Conservation (phyloP, 2,329 filamentous ascomycete species). For the Epichloe brachyelytri region DNA sequence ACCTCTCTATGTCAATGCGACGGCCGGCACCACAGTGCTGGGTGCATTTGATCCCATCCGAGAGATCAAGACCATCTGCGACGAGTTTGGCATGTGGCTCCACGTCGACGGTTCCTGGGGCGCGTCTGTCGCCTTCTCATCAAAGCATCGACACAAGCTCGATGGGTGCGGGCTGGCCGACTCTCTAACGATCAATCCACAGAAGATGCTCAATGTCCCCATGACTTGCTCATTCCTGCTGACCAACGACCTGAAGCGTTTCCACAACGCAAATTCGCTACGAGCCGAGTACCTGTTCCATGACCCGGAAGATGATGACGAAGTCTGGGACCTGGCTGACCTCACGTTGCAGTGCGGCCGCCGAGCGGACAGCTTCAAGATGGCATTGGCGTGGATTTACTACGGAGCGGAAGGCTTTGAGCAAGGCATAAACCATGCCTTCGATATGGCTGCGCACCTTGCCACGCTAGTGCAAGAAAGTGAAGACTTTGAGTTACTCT, state of each 20-base stretch:
- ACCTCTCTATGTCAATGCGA: conserved; percentile 89
- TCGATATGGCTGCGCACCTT: conserved; percentile 55
- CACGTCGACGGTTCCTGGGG: conserved; percentile 91
- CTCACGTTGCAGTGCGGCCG: conserved; percentile 86
- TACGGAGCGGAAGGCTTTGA: conserved; percentile 66
- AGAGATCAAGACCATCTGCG: conserved; percentile 56
- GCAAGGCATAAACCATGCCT: conserved; percentile 56
- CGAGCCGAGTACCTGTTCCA: conserved; percentile 80
- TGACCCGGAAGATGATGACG: conserved; percentile 31
- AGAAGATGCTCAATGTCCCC: conserved; percentile 92
- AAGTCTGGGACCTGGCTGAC: conserved; percentile 82
- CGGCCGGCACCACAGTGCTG: conserved; percentile 83
- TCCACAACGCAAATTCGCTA: conserved; percentile 73
- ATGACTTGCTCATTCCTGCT: conserved; percentile 84
- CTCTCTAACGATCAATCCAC: conserved; percentile 77
- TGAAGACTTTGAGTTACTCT: conserved; percentile 56
- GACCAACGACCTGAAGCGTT: conserved; percentile 58
- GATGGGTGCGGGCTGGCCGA: conserved; percentile 60
- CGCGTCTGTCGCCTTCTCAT: conserved; percentile 65
- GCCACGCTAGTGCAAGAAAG: conserved; percentile 41
- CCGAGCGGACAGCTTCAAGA: conserved; percentile 70
- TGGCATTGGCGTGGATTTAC: conserved; percentile 81
- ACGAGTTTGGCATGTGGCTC: conserved; percentile 65
- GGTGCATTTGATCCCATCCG: conserved; percentile 75
- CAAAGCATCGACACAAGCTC: conserved; percentile 49